A percentile compares a stretch with the other conserved stretches of the same genome.
Evolutionary conservation across 495 filamentous ascomycete genomes (phyloP).

Genomic region (Achaetomiella virescens): DNA sequence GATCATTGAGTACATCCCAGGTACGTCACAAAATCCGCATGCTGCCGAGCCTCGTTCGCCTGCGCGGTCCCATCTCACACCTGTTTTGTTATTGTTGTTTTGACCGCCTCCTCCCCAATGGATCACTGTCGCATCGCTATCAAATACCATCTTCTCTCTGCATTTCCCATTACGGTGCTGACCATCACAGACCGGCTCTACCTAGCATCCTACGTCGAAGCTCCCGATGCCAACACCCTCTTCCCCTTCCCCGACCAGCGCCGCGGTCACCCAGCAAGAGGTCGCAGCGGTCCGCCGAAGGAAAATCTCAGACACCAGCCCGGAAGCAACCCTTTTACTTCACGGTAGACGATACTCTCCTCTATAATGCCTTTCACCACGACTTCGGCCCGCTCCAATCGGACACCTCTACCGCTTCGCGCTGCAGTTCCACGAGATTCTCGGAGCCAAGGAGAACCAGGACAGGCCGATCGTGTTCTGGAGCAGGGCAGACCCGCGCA

Average conservation of each 20-base stretch:
- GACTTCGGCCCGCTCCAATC: conserved; percentile 98
- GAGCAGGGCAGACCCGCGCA: conserved; percentile 84
- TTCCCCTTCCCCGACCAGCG: conserved; percentile 72
- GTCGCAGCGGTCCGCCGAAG: conserved; percentile 57
- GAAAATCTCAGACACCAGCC: conserved; percentile 36
- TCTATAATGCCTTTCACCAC: conserved; percentile 98
- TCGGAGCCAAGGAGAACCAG: conserved; percentile 75
- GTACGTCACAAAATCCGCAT: conserved; percentile 28
- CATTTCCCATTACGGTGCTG: conserved; percentile 26
- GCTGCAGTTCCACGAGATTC: conserved; percentile 85
- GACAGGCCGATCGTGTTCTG: conserved; percentile 87
- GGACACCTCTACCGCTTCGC: conserved; percentile 96
- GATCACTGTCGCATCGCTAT: background rate
- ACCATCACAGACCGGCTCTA: conserved; percentile 78
- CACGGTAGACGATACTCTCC: conserved; percentile 81
- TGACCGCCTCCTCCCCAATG: background rate
- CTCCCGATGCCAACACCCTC: conserved; percentile 69
- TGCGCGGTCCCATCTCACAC: background rate
- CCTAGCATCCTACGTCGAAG: conserved; percentile 81
- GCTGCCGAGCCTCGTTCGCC: background rate
- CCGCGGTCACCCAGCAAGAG: conserved; percentile 64
- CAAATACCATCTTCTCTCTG: conserved; percentile 4
- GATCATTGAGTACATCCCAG: conserved; percentile 54
- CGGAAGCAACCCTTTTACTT: conserved; percentile 76
- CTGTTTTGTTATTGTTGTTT: conserved; percentile 6